These are phyloP conservation scores for Vigna trinervia DNA, from an alignment of 306 rosid species.

Conservation along the genomic window DNA sequence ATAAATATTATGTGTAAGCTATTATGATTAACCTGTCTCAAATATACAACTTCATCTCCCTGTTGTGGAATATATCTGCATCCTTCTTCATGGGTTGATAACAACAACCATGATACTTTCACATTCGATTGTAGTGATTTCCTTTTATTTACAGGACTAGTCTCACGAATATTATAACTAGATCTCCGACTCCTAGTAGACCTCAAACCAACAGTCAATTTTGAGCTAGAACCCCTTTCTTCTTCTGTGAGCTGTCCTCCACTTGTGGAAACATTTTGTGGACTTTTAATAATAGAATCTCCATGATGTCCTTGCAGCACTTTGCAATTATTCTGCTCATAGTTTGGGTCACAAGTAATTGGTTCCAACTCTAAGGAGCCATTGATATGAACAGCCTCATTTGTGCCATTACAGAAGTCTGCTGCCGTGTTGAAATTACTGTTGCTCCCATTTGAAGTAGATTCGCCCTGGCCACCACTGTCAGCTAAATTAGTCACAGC, in stretches of 20 bases:
- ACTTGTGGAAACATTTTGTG: slow-evolving; percentile 49
- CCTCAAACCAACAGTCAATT: slow-evolving; percentile 81
- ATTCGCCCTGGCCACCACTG: slow-evolving; percentile 61
- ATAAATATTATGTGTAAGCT: slow-evolving; percentile 31
- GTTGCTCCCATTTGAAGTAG: slow-evolving; percentile 65
- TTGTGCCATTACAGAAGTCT: slow-evolving; percentile 54
- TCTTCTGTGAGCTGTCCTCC: slow-evolving; percentile 60
- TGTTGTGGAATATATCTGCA: slow-evolving; percentile 93
- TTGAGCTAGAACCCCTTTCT: slow-evolving; percentile 77
- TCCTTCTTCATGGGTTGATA: slow-evolving; percentile 85
- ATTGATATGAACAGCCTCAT: slow-evolving; percentile 54
- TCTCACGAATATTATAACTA: slow-evolving; percentile 58
- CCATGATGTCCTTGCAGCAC: slow-evolving; percentile 55
- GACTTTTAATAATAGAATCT: slow-evolving; percentile 54
- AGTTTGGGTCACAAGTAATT: slow-evolving; percentile 50
- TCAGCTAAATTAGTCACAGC: slow-evolving; percentile 57
- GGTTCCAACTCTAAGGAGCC: slow-evolving; percentile 60
- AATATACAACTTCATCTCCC: slow-evolving; percentile 92
- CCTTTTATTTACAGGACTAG: slow-evolving; percentile 64
- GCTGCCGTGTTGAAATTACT: slow-evolving; percentile 50
- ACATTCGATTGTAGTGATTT: slow-evolving; percentile 61
- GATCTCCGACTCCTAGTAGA: slow-evolving; percentile 82
- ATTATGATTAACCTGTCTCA: slow-evolving; percentile 76
- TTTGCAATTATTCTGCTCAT: slow-evolving; percentile 51
- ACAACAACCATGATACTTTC: slow-evolving; percentile 85